Evolutionary conservation across 495 filamentous ascomycete genomes (phyloP).

Genomic region (Trichocladium antarcticum): DNA sequence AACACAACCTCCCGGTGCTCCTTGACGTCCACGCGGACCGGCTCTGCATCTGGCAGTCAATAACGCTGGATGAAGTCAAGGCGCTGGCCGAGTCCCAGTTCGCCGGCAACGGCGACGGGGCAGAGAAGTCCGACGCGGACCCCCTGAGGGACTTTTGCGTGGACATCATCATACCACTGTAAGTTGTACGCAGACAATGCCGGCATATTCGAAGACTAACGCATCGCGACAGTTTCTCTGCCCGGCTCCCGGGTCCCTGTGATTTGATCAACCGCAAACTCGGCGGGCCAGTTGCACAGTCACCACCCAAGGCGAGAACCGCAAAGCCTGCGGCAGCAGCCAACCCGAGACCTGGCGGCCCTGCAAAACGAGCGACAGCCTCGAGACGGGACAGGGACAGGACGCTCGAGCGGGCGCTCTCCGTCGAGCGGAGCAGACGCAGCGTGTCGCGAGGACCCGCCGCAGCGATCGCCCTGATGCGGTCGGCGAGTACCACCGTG

Average conservation of each 20-base stretch:
- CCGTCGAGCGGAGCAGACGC: slow-evolving; percentile 50
- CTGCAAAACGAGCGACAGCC: slow-evolving; percentile 40
- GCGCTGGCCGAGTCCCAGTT: slow-evolving; percentile 41
- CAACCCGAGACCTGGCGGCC: slow-evolving; percentile 44
- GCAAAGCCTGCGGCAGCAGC: slow-evolving; percentile 28
- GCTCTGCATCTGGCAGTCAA: slow-evolving; percentile 94
- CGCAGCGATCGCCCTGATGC: slow-evolving; percentile 47
- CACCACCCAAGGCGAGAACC: slow-evolving; percentile 46
- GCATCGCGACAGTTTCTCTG: slow-evolving; percentile 47
- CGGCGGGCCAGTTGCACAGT: slow-evolving; percentile 58
- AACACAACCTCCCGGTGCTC: slow-evolving; percentile 41
- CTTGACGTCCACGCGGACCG: slow-evolving; percentile 82
- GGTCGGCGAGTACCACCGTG: slow-evolving; percentile 55
- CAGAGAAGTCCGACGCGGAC: slow-evolving; percentile 26
- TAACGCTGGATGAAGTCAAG: slow-evolving; percentile 45
- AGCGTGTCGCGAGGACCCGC: slow-evolving; percentile 42
- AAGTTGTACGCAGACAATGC: slow-evolving; percentile 22
- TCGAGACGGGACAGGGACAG: slow-evolving; percentile 45
- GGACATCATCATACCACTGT: slow-evolving; percentile 90
- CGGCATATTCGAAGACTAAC: not conserved
- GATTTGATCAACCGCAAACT: slow-evolving; percentile 74
- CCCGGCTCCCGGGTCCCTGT: slow-evolving; percentile 72
- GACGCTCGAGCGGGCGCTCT: slow-evolving; percentile 58
- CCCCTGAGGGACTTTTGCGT: slow-evolving; percentile 62
- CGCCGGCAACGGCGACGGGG: slow-evolving; percentile 19